These are phyloP conservation scores for Xylogone sp. DNA, from an alignment of 2,329 filamentous ascomycete genomes.

Conservation along the genomic window DNA sequence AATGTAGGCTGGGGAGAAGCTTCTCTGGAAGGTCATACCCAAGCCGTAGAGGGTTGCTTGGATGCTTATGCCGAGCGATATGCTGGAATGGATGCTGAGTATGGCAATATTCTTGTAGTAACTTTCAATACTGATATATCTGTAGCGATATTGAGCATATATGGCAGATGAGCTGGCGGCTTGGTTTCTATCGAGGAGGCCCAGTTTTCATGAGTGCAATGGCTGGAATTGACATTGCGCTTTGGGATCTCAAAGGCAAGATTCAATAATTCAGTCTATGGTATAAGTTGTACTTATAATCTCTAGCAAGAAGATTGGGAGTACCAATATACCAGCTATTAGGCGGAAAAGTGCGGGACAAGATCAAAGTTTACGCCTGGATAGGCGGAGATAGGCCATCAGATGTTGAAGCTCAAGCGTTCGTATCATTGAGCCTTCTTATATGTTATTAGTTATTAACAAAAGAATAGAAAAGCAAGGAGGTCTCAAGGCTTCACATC, in stretches of 20 bases:
- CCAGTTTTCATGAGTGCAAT: conserved; percentile 79
- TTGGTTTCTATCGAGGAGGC: conserved; percentile 72
- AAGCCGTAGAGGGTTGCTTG: conserved; percentile 70
- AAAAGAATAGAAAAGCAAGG: conserved; percentile 43
- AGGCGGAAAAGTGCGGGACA: conserved; percentile 69
- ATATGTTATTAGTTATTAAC: conserved; percentile 6
- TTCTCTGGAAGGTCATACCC: conserved; percentile 68
- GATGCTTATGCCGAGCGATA: conserved; percentile 62
- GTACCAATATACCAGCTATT: conserved; percentile 72
- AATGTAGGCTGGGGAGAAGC: conserved; percentile 71
- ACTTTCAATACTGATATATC: not conserved
- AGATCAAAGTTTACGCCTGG: conserved; percentile 72
- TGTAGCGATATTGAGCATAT: conserved; percentile 72
- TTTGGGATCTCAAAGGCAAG: conserved; percentile 71
- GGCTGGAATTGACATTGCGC: conserved; percentile 72
- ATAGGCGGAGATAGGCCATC: conserved; percentile 70
- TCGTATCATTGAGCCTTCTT: conserved; percentile 19
- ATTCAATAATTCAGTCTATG: conserved; percentile 10
- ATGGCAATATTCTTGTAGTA: conserved; percentile 16
- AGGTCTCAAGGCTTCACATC: conserved; percentile 60
- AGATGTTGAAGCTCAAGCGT: conserved; percentile 63
- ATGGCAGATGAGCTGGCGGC: conserved; percentile 70
- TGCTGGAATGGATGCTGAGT: conserved; percentile 68
- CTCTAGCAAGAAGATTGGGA: conserved; percentile 48
- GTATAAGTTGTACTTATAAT: not conserved